These are phyloP conservation scores for Pyrenochaeta sp. DNA, from an alignment of 2,329 filamentous ascomycete species.

Conservation along the genomic window DNA sequence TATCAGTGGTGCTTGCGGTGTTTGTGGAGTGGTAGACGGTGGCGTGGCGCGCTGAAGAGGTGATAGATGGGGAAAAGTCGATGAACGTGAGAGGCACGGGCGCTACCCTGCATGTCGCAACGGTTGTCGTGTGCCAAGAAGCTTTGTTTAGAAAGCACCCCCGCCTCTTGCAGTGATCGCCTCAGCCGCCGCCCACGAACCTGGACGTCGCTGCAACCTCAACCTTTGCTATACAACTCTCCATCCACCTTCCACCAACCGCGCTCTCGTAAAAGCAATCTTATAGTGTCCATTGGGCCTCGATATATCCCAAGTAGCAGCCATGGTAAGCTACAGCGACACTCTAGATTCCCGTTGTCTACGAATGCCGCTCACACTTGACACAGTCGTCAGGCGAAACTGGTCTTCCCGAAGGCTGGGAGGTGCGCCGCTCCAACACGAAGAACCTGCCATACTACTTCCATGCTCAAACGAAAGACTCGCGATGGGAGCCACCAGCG, in stretches of 20 bases:
- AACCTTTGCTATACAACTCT: conserved; percentile 6
- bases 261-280: conserved; percentile 2
- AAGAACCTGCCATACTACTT: conserved; percentile 99
- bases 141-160: conserved; percentile 22
- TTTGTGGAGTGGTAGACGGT: not conserved
- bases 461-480: conserved; percentile 85
- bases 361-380: conserved; percentile 28
- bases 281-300: not conserved
- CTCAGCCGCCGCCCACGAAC: conserved; percentile 18
- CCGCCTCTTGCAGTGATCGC: conserved; percentile 34
- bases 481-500: conserved; percentile 91
- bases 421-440: conserved; percentile 96
- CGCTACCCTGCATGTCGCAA: not conserved
- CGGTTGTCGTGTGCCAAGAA: conserved; percentile 1
- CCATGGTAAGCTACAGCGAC: conserved; percentile 38
- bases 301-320: conserved; percentile 2
- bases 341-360: conserved; percentile 1
- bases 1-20: not conserved
- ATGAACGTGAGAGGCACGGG: not conserved
- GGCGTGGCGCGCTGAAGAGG: not conserved
- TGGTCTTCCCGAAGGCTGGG: conserved; percentile 87
- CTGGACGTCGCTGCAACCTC: conserved; percentile 21
- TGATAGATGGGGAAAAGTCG: not conserved
- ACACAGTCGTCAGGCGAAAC: conserved; percentile 41
- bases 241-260: conserved; percentile 3